Conservation (phyloP, 306 rosid species). For the Myrica gale region DNA sequence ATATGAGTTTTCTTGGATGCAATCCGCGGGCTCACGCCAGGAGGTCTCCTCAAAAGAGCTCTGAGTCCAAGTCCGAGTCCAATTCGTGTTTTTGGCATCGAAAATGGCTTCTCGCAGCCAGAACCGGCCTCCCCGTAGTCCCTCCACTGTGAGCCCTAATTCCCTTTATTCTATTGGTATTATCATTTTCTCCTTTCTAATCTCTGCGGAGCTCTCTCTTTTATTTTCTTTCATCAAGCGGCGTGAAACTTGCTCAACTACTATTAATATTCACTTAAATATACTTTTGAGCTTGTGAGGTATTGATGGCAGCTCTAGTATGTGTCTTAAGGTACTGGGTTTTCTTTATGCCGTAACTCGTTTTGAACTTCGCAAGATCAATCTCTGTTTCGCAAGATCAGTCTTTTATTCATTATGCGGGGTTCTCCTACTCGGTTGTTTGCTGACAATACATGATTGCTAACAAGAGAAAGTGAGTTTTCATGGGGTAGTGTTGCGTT, state of each 20-base stretch:
- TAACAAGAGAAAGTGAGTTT: conserved; percentile 21
- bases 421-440: conserved; percentile 21
- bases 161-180: too few relatives aligned
- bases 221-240: background rate
- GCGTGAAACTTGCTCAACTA: background rate
- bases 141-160: too few relatives aligned
- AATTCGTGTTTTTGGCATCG: too few relatives aligned
- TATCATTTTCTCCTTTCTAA: background rate
- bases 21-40: too few relatives aligned
- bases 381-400: background rate
- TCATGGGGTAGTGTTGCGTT: conserved; percentile 52
- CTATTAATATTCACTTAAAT: background rate
- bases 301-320: background rate
- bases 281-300: conserved; percentile 10
- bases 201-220: background rate
- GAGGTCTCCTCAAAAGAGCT: too few relatives aligned
- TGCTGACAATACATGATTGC: conserved; percentile 22
- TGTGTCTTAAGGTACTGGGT: background rate
- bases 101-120: too few relatives aligned
- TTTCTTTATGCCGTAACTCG: background rate
- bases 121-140: too few relatives aligned
- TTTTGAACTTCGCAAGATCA: conserved; percentile 7
- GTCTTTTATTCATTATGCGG: conserved; percentile 10
- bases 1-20: too few relatives aligned
- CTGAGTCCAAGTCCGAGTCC: too few relatives aligned